phyloP scores from a whole-genome alignment of 1,284 basidiomycete species.

The Trametes hirsuta region DNA sequence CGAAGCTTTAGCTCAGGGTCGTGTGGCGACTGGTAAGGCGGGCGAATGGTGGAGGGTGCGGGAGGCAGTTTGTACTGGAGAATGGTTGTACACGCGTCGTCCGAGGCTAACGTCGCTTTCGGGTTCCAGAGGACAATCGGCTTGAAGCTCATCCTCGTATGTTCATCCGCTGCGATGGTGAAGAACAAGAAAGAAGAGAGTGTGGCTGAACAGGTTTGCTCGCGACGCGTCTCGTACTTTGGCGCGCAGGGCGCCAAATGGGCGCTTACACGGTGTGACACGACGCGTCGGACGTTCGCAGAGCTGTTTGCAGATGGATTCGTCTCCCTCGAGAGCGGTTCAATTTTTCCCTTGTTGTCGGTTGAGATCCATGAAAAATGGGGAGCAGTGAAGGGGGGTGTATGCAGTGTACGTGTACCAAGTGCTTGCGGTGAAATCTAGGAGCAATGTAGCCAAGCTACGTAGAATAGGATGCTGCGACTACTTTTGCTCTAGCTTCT shows the following conservation, averaged over 20 bases:
- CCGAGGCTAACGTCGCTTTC: constrained; percentile 27
- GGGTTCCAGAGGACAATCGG: constrained; percentile 36
- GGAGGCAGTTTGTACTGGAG: constrained; percentile 35
- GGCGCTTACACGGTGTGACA: constrained; percentile 13
- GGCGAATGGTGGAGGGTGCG: constrained; percentile 23
- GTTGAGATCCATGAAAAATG: neutral
- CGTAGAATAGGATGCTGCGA: no score
- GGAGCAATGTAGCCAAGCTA: neutral
- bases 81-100: constrained; percentile 44
- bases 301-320: neutral
- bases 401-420: no score
- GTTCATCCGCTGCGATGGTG: neutral
- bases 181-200: neutral
- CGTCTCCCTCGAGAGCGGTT: neutral
- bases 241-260: neutral
- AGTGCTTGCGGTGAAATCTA: no score
- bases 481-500: constrained; percentile 17
- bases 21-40: constrained; percentile 30
- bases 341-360: no score
- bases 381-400: neutral
- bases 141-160: constrained; percentile 7
- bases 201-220: neutral
- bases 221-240: neutral
- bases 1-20: constrained; percentile 5
- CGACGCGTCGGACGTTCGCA: neutral